Base-by-base conservation (phyloP, 345 rosid species). In the Gossypium thurberi region DNA sequence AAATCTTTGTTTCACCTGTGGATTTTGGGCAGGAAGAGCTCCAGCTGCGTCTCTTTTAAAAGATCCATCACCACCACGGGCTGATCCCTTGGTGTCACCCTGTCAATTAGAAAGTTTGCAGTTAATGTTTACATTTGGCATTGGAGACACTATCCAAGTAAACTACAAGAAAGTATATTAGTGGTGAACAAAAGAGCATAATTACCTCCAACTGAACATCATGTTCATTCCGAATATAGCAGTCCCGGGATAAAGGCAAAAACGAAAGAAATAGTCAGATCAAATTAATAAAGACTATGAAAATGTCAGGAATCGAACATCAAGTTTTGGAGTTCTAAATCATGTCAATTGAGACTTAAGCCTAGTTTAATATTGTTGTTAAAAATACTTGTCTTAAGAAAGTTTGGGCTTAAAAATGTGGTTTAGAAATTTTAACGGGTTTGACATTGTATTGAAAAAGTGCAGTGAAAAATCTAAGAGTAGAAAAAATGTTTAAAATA, bases 31-130 rank as follows among this genome's bases (percentile, higher is more conserved):
- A 65, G 88, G 72, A 59, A 84, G 74, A 75, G 74, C 83, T 23
- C 86, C 89, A 43, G 58, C 77, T 11, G 82, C 65, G 68, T 90
- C 96, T 72, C 92, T 87, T 70, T 76, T 83, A 58, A 78, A 81
- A 76, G 84, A 81, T 48, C 88, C 86, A 52, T 90, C 95, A 66
- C 90, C 95, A 73, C 81, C 83, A 76, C 89, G 84, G 43, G 84
- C 88, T 44, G 92, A 84, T 77, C 92, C 96, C 72, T 85, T 90
- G 66, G 85, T 76, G 78, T 90, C 96, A 12, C 96, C 96, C 92
- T 90, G 78, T 55, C 74, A 75, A 52, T 58, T 64, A 67, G 66
- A 73, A 71, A 37, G 51, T 66, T 60, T 47, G 70, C 66, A 17
- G 42, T 50, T 50, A 50, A 50, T 50, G n/a, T 14, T 33, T 50